Evolutionary conservation across 1,284 basidiomycete species (phyloP), one percentile per base, ranked within the genome.

Genomic region (Pseudozyma thailandica): DNA sequence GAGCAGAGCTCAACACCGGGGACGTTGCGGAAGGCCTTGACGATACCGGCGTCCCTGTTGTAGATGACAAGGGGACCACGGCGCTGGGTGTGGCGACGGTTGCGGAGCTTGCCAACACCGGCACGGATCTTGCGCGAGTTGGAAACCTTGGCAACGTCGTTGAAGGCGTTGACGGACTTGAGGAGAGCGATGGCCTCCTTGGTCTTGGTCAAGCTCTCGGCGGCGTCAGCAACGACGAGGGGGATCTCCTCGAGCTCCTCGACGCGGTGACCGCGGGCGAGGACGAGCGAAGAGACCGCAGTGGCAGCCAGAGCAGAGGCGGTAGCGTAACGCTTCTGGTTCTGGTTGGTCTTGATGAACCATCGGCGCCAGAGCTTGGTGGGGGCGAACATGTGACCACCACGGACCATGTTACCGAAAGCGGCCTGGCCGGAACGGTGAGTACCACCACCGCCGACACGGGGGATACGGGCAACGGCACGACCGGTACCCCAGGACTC

Each of bases 401-500:
- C 94, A 44, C 81, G 82, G 70, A 72, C 78, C 77, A 79, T 79
- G 80, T 82, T 81, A 84, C 95, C 96, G 87, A 98, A 98, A 39
- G 95, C 94, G 84, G 93, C 96, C 91, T 93, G 77, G 72, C 95
- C 95, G 70, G 95, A 95, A 81, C 96, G 92, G 88, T 95, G 93
- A 78, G 96, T 98, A 87, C 95, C 96, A 85, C 93, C 92, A 85
- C 96, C 95, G 84, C 93, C 93, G 74, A 98, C 95, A 93, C 96
- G 95, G 86, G 96, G 96, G 85, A 98, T 98, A 95, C 95, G 95
- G 47, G 95, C 96, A 76, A 99, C 95, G 81, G 96, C 96, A 87
- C 96, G 94, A 91, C 95, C 95, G 79, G 95, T 99, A 87, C 95
- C 95, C 95, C 95, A 99, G 50, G 96, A 98, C 86, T 95, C 93